Evolutionary conservation across 2,329 filamentous ascomycete species (phyloP).

Genomic region (Monosporascus sp.): DNA sequence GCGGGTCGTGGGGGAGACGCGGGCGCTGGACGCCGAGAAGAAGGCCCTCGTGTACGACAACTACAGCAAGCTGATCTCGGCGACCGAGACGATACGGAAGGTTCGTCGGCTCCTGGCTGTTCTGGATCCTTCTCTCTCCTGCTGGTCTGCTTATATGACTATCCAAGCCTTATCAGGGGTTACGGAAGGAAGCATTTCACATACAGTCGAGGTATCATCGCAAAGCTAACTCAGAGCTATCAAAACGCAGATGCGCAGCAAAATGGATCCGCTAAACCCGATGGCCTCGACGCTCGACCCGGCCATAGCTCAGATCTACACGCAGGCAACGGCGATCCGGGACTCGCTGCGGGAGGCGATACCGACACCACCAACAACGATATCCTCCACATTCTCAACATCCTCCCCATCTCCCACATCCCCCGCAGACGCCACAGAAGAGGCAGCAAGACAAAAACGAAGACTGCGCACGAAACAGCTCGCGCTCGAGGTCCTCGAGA

Average conservation of each 20-base stretch:
- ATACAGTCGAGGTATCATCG: not conserved
- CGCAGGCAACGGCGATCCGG: conserved; percentile 50
- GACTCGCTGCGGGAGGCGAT: conserved; percentile 44
- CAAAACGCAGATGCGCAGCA: conserved; percentile 62
- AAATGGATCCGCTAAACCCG: conserved; percentile 74
- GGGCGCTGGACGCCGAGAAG: conserved; percentile 88
- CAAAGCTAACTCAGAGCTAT: not conserved
- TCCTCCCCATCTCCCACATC: not conserved
- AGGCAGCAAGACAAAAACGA: conserved; percentile 27
- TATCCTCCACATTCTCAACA: too few relatives aligned
- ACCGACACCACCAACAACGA: conserved; percentile 39
- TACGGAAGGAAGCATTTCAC: not conserved
- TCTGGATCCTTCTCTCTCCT: not conserved
- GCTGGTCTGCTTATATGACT: not conserved
- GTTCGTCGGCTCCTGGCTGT: conserved; percentile 27
- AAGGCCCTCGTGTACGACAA: conserved; percentile 98
- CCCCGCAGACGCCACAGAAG: conserved; percentile 19
- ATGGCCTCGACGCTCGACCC: conserved; percentile 68
- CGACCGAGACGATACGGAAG: conserved; percentile 90
- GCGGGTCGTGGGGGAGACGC: conserved; percentile 70
- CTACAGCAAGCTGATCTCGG: conserved; percentile 93
- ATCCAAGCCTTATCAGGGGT: too few relatives aligned
- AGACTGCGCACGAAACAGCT: conserved; percentile 44
- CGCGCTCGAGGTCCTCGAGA: conserved; percentile 57
- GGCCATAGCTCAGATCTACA: conserved; percentile 70